Evolutionary conservation across 768 basidiomycete genomes (phyloP), one percentile per base, ranked within the genome.

Genomic region (Trametes punicea): DNA sequence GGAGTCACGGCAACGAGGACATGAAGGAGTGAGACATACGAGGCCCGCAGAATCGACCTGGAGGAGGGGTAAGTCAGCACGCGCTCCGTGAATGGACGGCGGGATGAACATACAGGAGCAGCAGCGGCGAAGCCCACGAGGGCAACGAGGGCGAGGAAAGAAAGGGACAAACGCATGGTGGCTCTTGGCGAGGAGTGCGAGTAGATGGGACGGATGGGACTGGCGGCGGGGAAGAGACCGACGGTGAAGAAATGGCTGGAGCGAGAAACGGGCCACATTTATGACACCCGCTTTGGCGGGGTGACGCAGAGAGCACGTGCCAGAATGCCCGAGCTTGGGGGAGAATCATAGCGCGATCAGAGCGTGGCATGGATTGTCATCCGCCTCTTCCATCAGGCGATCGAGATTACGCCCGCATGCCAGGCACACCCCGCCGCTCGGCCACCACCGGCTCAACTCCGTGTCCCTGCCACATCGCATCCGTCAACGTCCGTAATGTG

Each of bases 41-140:
- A 57, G 50, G 39, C 47, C 56, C 11, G 25, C 29, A 8, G 47
- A 51, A 39, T 29, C 50, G 27, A 47, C 20, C 56, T 55, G 38
- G 11, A 29, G 15, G 31, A 39, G 33, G 13, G 15, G 16, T 30
- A n/a, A 51, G 21, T 31, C 38, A 15, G 33, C 6, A 20, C 20
- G 33, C n/a, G 10, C 44, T 49, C 9, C 2, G 31, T 23, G 9
- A 20, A 23, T 25, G 20, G 16, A 25, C 41, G 33, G 25, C 51
- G n/a, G 40, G 25, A 46, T 21, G 11, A 38, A 61, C 59, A 40
- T 20, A 66, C 63, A 21, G 66, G 65, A 23, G 60, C 58, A 30
- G 66, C 66, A 41, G 60, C 27, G 53, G 59, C 62, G 50, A 65
- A 16, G 55, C 58, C 57, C 39, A 60, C 61, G 57, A 67, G 58